Evolutionary conservation across 306 rosid species (phyloP), one percentile per base, ranked within the genome.

Genomic region (Quercus aquifolioides): DNA sequence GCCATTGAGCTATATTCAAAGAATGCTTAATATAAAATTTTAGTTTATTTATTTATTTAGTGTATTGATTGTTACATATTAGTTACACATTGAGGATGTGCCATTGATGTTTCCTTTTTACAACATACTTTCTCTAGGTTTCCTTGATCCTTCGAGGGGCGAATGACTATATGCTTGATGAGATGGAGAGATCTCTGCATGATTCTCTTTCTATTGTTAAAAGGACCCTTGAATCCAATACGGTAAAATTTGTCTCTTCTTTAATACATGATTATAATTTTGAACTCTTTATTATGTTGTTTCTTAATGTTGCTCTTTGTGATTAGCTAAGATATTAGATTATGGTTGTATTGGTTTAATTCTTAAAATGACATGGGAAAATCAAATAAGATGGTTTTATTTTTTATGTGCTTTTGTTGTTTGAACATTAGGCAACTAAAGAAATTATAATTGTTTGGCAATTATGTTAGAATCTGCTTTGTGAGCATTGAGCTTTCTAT

Each of bases 131-230:
- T 85, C 77, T 86, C 8, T 79, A 95, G 97, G 94, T 95, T 51
- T 91, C 99, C 60, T 84, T 95, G 86, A 79, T 95, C 78, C 92
- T 95, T 55, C 83, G 99, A 86, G 99, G 99, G 76, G 99, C 99
- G 20, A 95, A 95, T 84, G 99, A 95, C 86, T 93, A 91, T 76
- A 92, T 95, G 99, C 97, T 95, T 76, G 97, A 95, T 60, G 99
- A 95, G 91, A 95, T 95, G 99, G 99, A 95, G 60, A 92, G 99
- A 87, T 89, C 98, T 80, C 85, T 95, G 78, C 98, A 95, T 83
- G 98, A 95, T 86, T 91, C 99, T 19, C 76, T 95, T 79, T 95
- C 89, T 43, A 93, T 91, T 77, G 98, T 95, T 81, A 95, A 95
- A 87, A 91, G 99, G 86, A 91, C 99, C 43, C 93, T 95, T 7